A percentile compares a stretch with the other conserved stretches of the same genome.
phyloP scores from a whole-genome alignment of 78 protist species.

The Monosiga brevicollis region DNA sequence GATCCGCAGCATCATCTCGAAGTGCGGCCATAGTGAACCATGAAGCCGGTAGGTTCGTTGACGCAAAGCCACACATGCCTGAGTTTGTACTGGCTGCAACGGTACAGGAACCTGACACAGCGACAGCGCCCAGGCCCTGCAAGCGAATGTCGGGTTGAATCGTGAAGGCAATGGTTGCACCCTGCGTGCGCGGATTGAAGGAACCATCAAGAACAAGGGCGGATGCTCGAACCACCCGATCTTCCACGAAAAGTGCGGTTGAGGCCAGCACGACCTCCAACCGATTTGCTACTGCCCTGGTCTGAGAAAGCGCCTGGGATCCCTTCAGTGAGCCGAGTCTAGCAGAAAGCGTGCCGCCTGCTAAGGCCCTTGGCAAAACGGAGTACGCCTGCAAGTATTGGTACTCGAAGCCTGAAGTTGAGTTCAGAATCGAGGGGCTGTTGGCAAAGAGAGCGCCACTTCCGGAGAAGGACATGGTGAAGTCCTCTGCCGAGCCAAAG shows the following conservation, averaged over 20 bases:
- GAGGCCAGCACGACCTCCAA: neutral
- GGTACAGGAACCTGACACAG: neutral
- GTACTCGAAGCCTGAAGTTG: neutral
- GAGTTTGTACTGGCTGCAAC: neutral
- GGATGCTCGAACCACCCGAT: neutral
- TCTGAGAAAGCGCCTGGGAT: neutral
- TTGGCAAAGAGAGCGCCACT: neutral
- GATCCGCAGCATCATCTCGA: neutral
- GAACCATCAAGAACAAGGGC: neutral
- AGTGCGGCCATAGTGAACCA: neutral
- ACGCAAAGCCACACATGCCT: neutral
- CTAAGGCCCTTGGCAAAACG: neutral
- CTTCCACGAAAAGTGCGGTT: neutral
- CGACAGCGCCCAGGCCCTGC: neutral
- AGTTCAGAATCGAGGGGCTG: neutral
- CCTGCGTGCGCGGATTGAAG: neutral
- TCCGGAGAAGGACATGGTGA: too few relatives aligned
- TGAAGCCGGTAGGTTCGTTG: neutral
- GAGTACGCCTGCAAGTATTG: neutral
- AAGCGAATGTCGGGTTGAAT: neutral
- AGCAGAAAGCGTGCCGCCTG: neutral
- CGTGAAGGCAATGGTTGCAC: neutral
- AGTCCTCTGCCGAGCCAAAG: too few relatives aligned
- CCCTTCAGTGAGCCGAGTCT: neutral
- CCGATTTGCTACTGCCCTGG: neutral